A percentile compares a stretch with the other conserved stretches of the same genome.
Conservation (phyloP, 2,329 filamentous ascomycete genomes). For the Nigrospora sphaerica region DNA sequence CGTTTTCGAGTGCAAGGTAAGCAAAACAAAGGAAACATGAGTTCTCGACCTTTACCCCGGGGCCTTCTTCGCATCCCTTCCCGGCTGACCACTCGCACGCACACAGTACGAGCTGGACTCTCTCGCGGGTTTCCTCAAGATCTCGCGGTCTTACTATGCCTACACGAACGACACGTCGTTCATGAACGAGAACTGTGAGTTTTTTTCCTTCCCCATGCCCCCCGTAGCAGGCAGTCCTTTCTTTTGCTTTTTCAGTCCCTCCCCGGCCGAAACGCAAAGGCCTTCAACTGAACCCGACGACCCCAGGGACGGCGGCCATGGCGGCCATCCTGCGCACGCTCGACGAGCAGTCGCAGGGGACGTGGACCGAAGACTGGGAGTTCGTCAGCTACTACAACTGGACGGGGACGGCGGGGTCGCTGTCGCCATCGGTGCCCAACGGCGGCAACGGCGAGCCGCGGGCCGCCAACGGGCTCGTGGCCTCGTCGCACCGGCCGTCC, state of each 20-base stretch:
- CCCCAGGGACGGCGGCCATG: not conserved
- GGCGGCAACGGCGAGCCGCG: conserved; percentile 1
- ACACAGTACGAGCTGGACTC: conserved; percentile 1
- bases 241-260: too few relatives aligned
- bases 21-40: not conserved
- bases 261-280: not conserved
- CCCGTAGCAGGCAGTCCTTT: not conserved
- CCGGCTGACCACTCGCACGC: not conserved
- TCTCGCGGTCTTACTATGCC: conserved; percentile 1
- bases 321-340: not conserved
- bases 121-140: not conserved
- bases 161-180: conserved; percentile 1
- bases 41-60: too few relatives aligned
- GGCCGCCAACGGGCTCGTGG: not conserved
- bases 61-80: not conserved
- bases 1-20: conserved; percentile 1
- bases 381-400: conserved; percentile 2
- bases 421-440: not conserved
- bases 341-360: conserved; percentile 1
- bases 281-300: not conserved
- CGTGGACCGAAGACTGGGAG: conserved; percentile 1
- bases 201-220: not conserved
- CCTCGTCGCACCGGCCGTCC: not conserved
- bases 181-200: conserved; percentile 2
- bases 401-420: conserved; percentile 1